Evolutionary conservation across 2,329 filamentous ascomycete species (phyloP).

Genomic region (Escovopsis weberi): DNA sequence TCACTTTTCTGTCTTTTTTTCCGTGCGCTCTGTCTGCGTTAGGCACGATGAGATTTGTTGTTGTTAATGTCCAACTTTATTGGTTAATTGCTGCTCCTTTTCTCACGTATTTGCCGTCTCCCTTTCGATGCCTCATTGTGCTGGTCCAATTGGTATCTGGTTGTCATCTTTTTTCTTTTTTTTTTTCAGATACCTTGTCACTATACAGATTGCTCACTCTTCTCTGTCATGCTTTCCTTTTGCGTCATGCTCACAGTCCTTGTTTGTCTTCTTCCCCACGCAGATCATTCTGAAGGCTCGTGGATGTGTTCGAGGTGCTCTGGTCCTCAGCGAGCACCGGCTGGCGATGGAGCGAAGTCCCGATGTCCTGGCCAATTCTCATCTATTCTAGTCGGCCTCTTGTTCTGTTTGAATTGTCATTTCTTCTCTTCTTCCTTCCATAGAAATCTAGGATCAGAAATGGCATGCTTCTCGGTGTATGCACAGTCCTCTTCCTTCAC

Average conservation of each 20-base stretch:
- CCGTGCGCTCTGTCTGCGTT: slow-evolving; percentile 19
- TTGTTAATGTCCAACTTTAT: slow-evolving; percentile 12
- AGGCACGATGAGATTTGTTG: slow-evolving; percentile 8
- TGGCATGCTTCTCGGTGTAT: too few species aligned
- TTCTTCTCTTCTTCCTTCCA: too few species aligned
- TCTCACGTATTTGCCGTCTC: slow-evolving; percentile 11
- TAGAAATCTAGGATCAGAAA: too few species aligned
- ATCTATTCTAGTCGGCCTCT: too few species aligned
- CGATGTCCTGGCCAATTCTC: too few species aligned
- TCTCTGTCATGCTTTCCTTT: slow-evolving; percentile 5
- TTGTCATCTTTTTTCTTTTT: slow-evolving; percentile 11
- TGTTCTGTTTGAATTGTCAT: too few species aligned
- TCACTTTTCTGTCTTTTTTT: slow-evolving; percentile 25
- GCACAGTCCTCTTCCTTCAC: too few species aligned
- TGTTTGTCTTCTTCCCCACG: too few species aligned
- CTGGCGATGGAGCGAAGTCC: too few species aligned
- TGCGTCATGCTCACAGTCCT: neutral
- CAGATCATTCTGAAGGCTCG: too few species aligned
- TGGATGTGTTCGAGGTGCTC: too few species aligned
- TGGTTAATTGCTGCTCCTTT: slow-evolving; percentile 6
- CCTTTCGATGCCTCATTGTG: slow-evolving; percentile 8
- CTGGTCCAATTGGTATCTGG: slow-evolving; percentile 10
- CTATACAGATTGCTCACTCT: slow-evolving; percentile 29
- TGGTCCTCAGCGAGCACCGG: too few species aligned
- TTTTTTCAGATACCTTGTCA: slow-evolving; percentile 43